phyloP scores from a whole-genome alignment of 345 rosid genomes.

The Lumnitzera racemosa region DNA sequence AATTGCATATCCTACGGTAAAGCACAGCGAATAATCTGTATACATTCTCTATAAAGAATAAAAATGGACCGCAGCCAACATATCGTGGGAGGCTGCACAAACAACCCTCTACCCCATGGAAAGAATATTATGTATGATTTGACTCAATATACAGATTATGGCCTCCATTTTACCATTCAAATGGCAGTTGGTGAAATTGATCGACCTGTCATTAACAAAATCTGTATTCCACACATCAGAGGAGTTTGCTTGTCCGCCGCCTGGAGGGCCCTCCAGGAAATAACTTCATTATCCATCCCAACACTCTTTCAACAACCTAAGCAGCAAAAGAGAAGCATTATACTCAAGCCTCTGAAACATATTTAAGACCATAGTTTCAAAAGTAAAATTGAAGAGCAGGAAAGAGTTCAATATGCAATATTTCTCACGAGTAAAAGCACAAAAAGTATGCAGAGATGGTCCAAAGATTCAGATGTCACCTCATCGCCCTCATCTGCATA shows the following conservation, averaged over 20 bases:
- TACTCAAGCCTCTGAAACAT: not conserved
- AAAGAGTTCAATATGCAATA: too few relatives aligned
- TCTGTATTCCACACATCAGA: constrained; percentile 21
- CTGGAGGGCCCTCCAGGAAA: constrained; percentile 92
- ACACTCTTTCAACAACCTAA: constrained; percentile 96
- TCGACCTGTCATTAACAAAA: not conserved
- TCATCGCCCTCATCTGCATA: constrained; percentile 99
- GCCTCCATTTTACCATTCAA: constrained; percentile 19
- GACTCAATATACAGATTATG: constrained; percentile 35
- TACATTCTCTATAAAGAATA: too few relatives aligned
- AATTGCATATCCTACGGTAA: too few relatives aligned
- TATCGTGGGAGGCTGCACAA: too few relatives aligned
- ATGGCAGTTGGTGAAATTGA: not conserved
- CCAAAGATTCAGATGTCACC: constrained; percentile 34
- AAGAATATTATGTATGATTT: constrained; percentile 27
- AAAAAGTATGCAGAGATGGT: not conserved
- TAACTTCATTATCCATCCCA: constrained; percentile 98
- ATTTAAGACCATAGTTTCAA: not conserved
- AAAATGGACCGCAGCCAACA: too few relatives aligned
- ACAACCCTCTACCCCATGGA: not conserved
- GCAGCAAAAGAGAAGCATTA: not conserved
- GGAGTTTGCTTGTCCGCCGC: constrained; percentile 82
- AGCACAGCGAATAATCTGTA: too few relatives aligned
- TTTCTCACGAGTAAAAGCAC: not conserved
- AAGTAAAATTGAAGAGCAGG: not conserved